A percentile compares a stretch with the other conserved stretches of the same genome.
These are phyloP conservation scores for Mycena sp. DNA, from an alignment of 1,284 basidiomycete species.

Conservation along the genomic window DNA sequence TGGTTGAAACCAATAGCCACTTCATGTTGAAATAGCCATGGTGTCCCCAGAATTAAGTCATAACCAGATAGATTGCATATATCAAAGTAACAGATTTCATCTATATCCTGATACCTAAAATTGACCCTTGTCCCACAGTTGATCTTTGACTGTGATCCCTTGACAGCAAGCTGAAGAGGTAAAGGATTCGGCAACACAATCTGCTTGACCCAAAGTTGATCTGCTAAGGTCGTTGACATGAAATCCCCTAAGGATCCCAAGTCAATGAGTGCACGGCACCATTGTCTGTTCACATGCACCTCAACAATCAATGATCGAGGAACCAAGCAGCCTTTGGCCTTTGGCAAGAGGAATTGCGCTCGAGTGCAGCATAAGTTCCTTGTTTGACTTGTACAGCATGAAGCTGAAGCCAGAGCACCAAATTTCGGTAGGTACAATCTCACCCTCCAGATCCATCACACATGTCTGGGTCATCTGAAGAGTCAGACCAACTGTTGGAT, in stretches of 20 bases:
- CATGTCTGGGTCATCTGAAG: background rate
- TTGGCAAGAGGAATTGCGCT: background rate
- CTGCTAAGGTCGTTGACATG: background rate
- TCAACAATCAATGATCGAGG: background rate
- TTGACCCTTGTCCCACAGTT: background rate
- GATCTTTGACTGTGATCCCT: background rate
- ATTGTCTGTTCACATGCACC: background rate
- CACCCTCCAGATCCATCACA: background rate
- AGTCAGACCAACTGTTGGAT: too few species aligned
- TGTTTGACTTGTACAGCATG: background rate
- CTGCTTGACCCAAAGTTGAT: background rate
- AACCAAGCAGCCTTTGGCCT: background rate
- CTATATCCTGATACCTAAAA: background rate
- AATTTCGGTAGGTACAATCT: background rate
- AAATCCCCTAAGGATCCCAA: too few species aligned
- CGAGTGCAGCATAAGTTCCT: background rate
- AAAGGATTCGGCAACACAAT: background rate
- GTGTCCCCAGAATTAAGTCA: conserved; percentile 39
- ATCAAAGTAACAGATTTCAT: conserved; percentile 26
- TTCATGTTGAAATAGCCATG: conserved; percentile 38
- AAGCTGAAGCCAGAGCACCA: background rate
- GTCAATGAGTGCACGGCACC: background rate
- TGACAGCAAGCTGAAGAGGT: too few species aligned
- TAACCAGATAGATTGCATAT: conserved; percentile 37
- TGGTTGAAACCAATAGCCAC: conserved; percentile 28